phyloP scores from a whole-genome alignment of 1,284 basidiomycete genomes.

The Cutaneotrichosporon sp. region DNA sequence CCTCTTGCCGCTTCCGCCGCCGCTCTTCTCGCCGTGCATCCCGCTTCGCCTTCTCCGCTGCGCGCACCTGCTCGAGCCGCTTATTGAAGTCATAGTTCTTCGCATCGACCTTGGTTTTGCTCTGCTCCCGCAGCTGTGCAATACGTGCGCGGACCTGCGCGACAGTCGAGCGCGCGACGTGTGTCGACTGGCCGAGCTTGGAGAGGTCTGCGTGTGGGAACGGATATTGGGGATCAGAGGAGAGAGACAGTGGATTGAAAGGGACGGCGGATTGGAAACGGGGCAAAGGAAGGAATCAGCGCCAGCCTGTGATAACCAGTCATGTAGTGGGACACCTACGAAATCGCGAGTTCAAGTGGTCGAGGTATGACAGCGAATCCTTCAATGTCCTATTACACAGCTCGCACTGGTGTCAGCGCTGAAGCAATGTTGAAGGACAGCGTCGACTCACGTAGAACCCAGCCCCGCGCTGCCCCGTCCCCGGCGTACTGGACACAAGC shows the following conservation, averaged over 20 bases:
- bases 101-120: slow-evolving; percentile 68
- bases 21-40: slow-evolving; percentile 61
- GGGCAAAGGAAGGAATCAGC: neutral
- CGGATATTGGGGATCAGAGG: too few relatives aligned
- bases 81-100: slow-evolving; percentile 91
- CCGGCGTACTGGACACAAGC: slow-evolving; percentile 67
- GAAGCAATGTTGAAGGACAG: too few relatives aligned
- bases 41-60: slow-evolving; percentile 49
- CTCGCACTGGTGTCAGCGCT: slow-evolving; percentile 57
- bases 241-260: neutral
- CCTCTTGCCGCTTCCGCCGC: slow-evolving; percentile 41
- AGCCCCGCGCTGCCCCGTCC: slow-evolving; percentile 75
- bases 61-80: slow-evolving; percentile 75
- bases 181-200: slow-evolving; percentile 88
- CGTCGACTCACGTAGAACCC: slow-evolving; percentile 65
- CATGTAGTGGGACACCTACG: slow-evolving; percentile 49
- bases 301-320: slow-evolving; percentile 53
- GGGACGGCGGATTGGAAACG: neutral
- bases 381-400: slow-evolving; percentile 85
- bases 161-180: slow-evolving; percentile 80
- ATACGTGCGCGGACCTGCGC: slow-evolving; percentile 88
- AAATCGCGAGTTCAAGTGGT: slow-evolving; percentile 90
- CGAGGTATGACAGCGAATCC: slow-evolving; percentile 86
- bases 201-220: slow-evolving; percentile 66
- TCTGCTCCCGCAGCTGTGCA: slow-evolving; percentile 77